Evolutionary conservation across 2,329 filamentous ascomycete species (phyloP), one percentile per base, ranked within the genome.

Genomic region (Neurospora sp.): DNA sequence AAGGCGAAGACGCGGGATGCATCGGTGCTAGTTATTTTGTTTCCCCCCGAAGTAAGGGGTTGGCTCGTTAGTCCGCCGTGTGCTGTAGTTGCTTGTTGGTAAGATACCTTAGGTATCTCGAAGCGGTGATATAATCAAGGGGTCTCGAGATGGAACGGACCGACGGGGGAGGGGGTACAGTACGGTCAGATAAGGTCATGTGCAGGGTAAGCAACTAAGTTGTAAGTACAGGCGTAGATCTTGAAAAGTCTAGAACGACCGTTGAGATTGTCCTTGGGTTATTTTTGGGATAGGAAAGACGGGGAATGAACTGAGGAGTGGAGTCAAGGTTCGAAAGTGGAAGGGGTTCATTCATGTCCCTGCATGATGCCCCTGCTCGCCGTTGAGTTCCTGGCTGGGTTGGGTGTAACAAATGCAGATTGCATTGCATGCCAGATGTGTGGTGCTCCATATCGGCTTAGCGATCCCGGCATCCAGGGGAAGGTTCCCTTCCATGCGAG

Each of bases 1-100:
- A 78, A 78, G 67, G 77, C 75, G 66, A 76, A 72, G 66, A 78
- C 75, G 15, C 73, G 73, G 10, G 68, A 70, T 36, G 77, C 77
- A 9, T 77, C 76, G 10, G 76, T 78, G n/a, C 77, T 78, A 66
- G 11, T n/a, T 5, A 10, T 11, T 2, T 39, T 42, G 42, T 10
- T n/a, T 40, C 5, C 39, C 38, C n/a, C 43, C 0, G 43, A 19
- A 23, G n/a, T 23, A 19, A 11, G n/a, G n/a, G 40, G n/a, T 10
- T 10, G n/a, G 7, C 1, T 33, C 39, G 68, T 38, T 28, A 38
- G 68, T 9, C 17, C 67, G 2, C 17, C 67, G 4, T 23, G n/a
- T 33, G 28, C 10, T 9, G 40, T 1, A 15, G 33, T 58, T n/a
- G 17, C 23, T 43, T 11, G 13, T 17, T 40, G 40, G 2, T n/a